phyloP scores from a whole-genome alignment of 208 protist species.

The Leishmania major region DNA sequence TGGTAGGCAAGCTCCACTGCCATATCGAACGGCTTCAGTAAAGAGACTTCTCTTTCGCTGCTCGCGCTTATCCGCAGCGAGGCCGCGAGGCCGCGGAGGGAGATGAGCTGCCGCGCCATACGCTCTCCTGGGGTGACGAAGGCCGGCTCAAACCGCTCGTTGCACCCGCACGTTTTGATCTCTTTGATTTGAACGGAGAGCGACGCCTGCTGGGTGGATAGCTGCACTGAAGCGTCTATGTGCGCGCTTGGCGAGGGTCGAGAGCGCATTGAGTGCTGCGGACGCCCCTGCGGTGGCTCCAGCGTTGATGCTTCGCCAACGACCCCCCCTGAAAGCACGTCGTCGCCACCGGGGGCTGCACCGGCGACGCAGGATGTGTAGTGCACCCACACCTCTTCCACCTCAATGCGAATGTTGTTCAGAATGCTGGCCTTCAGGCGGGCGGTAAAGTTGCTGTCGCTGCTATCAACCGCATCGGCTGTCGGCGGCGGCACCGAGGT shows the following conservation, averaged over 20 bases:
- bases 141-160: conserved; percentile 51
- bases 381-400: conserved; percentile 51
- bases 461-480: conserved; percentile 8
- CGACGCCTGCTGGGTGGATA: background rate
- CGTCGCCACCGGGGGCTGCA: background rate
- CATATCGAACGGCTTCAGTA: conserved; percentile 27
- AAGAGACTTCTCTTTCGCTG: conserved; percentile 3
- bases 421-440: conserved; percentile 79
- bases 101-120: conserved; percentile 58
- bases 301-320: background rate
- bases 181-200: conserved; percentile 41
- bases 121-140: conserved; percentile 41
- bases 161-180: conserved; percentile 60
- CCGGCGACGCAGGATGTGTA: conserved; percentile 37
- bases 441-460: conserved; percentile 66
- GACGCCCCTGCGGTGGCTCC: background rate
- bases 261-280: background rate
- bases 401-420: conserved; percentile 75
- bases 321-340: background rate
- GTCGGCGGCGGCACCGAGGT: background rate
- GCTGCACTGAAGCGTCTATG: background rate
- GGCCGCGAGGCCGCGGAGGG: conserved; percentile 49
- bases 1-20: conserved; percentile 28
- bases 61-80: conserved; percentile 12
- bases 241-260: background rate